Conservation (phyloP, 169 alveolate species). For the Plasmodium blacklocki region DNA sequence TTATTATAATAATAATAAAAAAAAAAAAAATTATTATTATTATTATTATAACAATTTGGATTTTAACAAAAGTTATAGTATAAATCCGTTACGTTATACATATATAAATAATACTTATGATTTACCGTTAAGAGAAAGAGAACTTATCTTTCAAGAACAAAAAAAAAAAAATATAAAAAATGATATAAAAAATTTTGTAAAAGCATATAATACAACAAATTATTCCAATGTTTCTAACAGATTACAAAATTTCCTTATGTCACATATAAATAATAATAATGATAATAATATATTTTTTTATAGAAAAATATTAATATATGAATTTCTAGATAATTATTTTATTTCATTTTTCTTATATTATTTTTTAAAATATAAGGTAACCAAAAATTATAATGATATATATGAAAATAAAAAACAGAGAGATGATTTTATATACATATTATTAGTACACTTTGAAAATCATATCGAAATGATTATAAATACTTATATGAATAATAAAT, state of each 20-base stretch:
- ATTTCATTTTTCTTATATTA: slow-evolving; percentile 56
- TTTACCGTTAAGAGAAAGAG: too few species aligned
- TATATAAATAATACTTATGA: too few species aligned
- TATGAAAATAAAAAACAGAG: neutral
- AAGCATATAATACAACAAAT: neutral
- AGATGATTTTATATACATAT: slow-evolving; percentile 29
- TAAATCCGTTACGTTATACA: too few species aligned
- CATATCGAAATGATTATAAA: slow-evolving; percentile 71
- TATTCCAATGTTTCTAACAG: slow-evolving; percentile 26
- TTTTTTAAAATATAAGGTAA: slow-evolving; percentile 1
- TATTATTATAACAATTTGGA: too few species aligned
- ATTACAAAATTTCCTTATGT: slow-evolving; percentile 9
- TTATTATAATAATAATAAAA: too few species aligned
- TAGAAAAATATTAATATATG: slow-evolving; percentile 54
- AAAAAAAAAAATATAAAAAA: slow-evolving; percentile 1
- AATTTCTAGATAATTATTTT: slow-evolving; percentile 60
- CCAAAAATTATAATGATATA: neutral
- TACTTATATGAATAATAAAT: slow-evolving; percentile 31
- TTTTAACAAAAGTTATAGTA: too few species aligned
- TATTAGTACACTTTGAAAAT: slow-evolving; percentile 56
- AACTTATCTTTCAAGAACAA: too few species aligned
- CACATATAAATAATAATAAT: slow-evolving; percentile 19
- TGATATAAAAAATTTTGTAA: slow-evolving; percentile 25
- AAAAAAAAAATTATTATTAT: too few species aligned
- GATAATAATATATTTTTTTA: slow-evolving; percentile 13